These are phyloP conservation scores for Coriaria nepalensis DNA, from an alignment of 306 rosid genomes.

Conservation along the genomic window DNA sequence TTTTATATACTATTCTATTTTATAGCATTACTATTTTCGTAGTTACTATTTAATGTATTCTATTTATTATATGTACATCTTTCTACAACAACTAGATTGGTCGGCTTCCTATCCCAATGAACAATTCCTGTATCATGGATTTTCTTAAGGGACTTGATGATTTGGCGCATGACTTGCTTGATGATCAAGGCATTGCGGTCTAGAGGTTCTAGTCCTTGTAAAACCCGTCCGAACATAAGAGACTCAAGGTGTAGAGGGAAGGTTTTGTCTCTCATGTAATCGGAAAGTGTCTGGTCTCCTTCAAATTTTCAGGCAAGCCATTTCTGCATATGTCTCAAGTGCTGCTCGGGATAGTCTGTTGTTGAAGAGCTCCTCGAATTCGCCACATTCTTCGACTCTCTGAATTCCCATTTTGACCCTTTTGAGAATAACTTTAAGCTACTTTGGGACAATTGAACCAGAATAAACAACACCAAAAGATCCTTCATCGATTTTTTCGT, in stretches of 20 bases:
- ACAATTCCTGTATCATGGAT: slow-evolving; percentile 87
- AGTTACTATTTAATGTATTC: too few relatives aligned
- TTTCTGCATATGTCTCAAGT: slow-evolving; percentile 90
- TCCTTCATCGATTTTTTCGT: slow-evolving; percentile 82
- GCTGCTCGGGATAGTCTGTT: slow-evolving; percentile 95
- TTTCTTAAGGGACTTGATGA: slow-evolving; percentile 70
- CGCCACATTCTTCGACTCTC: slow-evolving; percentile 79
- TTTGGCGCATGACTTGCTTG: slow-evolving; percentile 91
- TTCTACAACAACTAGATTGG: slow-evolving; percentile 75
- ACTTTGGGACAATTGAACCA: slow-evolving; percentile 55
- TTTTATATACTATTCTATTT: too few relatives aligned
- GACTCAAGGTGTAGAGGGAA: slow-evolving; percentile 81
- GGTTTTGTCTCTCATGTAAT: slow-evolving; percentile 67
- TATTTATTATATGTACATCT: too few relatives aligned
- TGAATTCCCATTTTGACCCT: slow-evolving; percentile 68
- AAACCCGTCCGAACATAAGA: slow-evolving; percentile 76
- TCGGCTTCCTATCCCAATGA: slow-evolving; percentile 90
- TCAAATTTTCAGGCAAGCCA: slow-evolving; percentile 99
- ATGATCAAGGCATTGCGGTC: slow-evolving; percentile 71
- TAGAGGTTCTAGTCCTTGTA: slow-evolving; percentile 59
- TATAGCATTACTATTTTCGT: too few relatives aligned
- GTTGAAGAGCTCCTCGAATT: slow-evolving; percentile 86
- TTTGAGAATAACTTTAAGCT: slow-evolving; percentile 74
- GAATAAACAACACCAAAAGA: slow-evolving; percentile 85
- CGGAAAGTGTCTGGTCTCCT: slow-evolving; percentile 81